Percentiles rank a stretch among this genome's conserved stretches.
phyloP scores from a whole-genome alignment of 2,329 filamentous ascomycete species.

The Stemphylium beticola region DNA sequence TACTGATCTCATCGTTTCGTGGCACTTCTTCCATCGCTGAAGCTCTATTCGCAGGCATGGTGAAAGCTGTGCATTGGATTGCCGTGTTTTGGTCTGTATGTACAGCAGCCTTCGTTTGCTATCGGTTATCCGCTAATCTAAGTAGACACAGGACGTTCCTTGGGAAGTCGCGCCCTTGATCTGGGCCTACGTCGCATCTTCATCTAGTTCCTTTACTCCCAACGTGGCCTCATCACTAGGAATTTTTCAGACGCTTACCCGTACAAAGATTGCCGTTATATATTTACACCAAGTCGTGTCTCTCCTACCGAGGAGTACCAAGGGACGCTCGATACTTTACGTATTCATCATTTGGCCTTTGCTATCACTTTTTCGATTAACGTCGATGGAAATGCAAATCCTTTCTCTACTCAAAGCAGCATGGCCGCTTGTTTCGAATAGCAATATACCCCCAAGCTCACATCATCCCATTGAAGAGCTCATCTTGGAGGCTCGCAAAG shows the following conservation, averaged over 20 bases:
- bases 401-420: neutral
- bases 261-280: neutral
- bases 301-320: neutral
- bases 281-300: neutral
- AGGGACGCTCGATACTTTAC: neutral
- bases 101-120: neutral
- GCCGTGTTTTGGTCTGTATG: neutral
- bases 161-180: neutral
- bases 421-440: neutral
- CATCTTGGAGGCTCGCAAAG: neutral
- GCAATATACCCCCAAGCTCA: neutral
- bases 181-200: neutral
- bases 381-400: neutral
- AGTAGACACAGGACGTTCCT: neutral
- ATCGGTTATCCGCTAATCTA: neutral
- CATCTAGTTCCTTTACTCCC: neutral
- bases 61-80: conserved; percentile 1
- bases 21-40: neutral
- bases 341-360: conserved; percentile 1
- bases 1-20: neutral
- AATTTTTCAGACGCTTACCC: neutral
- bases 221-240: neutral
- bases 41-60: neutral
- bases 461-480: conserved; percentile 5
- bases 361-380: neutral